Base-by-base conservation (phyloP, 1,139 yeast genomes). In the Pichia sp. region DNA sequence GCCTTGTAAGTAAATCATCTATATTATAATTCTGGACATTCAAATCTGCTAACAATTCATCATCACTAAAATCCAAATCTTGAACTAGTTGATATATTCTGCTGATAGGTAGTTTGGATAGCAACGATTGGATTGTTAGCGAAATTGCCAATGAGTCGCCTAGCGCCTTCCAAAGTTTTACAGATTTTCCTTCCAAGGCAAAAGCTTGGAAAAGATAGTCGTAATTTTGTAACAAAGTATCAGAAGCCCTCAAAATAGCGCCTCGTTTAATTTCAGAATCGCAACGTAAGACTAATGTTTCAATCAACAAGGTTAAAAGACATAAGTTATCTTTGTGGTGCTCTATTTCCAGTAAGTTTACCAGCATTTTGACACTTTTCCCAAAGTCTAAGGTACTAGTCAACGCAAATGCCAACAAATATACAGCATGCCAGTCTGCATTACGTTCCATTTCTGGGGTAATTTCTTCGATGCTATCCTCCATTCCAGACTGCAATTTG, bases 371-470 rank as follows among this genome's bases (percentile, higher is more conserved):
- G 63, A 56, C 66, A 49, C 66, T 58, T 7, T 72, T 75, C 10
- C 74, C 77, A 64, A 69, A 83, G 49, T 80, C 79, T n/a, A 80
- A 78, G 57, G 80, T 69, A 27, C 73, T 75, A 9, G 79, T 67
- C 41, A 80, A 75, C 1, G 87, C 85, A 33, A 78, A 72, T 0
- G 96, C 95, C 49, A 86, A 72, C 68, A 88, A 76, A 63, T 85
- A 88, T 40, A 74, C 73, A 0, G 89, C 85, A 50, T 81, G 77
- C 85, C 89, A 83, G 20, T 51, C 55, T 9, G 57, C 58, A 4
- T 48, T 53, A 4, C 16, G 27, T 42, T 57, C 54, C 53, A 59
- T 59, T n/a, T 54, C 60, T 7, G 31, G 24, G 4, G 60, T 59
- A 2, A 59, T 53, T 41, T 40, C 56, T 33, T 36, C 33, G 20